These are phyloP conservation scores for Vitis cinerea DNA, from an alignment of 164 flowering plant species.

Conservation along the genomic window DNA sequence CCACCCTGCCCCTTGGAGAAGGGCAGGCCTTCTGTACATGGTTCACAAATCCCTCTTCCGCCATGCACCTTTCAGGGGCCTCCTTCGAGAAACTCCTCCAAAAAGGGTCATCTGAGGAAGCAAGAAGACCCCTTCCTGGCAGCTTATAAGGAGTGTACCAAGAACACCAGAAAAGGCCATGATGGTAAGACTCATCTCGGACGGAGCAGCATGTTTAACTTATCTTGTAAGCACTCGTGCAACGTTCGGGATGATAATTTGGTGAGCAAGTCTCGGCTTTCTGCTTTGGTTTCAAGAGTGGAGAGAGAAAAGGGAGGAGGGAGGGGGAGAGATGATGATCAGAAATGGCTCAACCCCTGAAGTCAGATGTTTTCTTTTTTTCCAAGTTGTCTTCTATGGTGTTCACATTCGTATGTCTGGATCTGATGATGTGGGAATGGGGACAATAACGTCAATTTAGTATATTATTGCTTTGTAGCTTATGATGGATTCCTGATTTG, in stretches of 20 bases:
- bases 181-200: constrained; percentile 4
- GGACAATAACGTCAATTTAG: too few relatives aligned
- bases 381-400: neutral
- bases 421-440: too few relatives aligned
- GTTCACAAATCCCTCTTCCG: constrained; percentile 39
- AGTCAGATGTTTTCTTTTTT: too few relatives aligned
- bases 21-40: constrained; percentile 11
- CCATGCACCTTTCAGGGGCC: constrained; percentile 32
- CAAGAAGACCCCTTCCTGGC: constrained; percentile 44
- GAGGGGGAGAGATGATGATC: neutral
- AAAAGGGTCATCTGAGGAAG: constrained; percentile 5
- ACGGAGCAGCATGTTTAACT: constrained; percentile 18
- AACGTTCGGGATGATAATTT: constrained; percentile 48
- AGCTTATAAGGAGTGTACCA: constrained; percentile 51
- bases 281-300: constrained; percentile 17
- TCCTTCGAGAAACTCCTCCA: constrained; percentile 18
- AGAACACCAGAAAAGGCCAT: constrained; percentile 7
- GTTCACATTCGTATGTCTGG: too few relatives aligned
- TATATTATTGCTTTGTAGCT: too few relatives aligned
- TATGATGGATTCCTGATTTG: too few relatives aligned
- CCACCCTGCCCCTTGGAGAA: constrained; percentile 33
- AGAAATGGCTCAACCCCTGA: neutral
- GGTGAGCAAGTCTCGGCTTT: constrained; percentile 34
- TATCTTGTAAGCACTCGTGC: constrained; percentile 61
- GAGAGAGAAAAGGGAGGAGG: neutral